Evolutionary conservation across 148 eudicot species (phyloP).

Genomic region (Polygonum aviculare): DNA sequence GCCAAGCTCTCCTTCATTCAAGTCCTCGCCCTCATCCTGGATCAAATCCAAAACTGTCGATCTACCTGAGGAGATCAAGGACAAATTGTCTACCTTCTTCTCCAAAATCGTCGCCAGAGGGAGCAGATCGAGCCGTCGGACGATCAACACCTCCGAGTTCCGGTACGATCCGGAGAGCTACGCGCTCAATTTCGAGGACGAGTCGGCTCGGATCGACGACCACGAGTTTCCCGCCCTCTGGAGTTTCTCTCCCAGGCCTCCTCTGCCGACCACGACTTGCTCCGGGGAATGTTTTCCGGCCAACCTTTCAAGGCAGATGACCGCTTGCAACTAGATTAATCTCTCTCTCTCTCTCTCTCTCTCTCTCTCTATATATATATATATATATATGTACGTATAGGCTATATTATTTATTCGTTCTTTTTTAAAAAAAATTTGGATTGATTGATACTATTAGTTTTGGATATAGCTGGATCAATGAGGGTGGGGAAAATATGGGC

Average conservation of each 20-base stretch:
- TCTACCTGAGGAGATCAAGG: constrained; percentile 21
- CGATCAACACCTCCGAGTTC: constrained; percentile 30
- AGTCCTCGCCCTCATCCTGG: constrained; percentile 15
- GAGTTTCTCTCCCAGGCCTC: constrained; percentile 30
- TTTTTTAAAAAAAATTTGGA: too few relatives aligned
- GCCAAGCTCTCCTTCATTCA: neutral
- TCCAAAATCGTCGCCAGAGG: constrained; percentile 17
- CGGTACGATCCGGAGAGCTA: constrained; percentile 55
- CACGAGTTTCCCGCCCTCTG: constrained; percentile 18
- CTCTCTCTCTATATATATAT: too few relatives aligned
- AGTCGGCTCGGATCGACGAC: constrained; percentile 20
- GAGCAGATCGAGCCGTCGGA: constrained; percentile 20
- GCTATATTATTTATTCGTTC: too few relatives aligned
- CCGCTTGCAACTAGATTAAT: constrained; percentile 1
- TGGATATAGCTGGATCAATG: too few relatives aligned
- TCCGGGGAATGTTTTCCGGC: neutral
- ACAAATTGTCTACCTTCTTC: constrained; percentile 16
- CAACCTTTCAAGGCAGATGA: constrained; percentile 14
- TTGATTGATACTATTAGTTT: too few relatives aligned
- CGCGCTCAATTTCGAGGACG: constrained; percentile 52
- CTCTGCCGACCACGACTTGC: constrained; percentile 17
- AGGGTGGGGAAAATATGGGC: too few relatives aligned
- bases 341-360: too few relatives aligned
- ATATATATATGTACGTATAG: too few relatives aligned
- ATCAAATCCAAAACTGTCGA: constrained; percentile 17